These are phyloP conservation scores for Fusarium sp. DNA, from an alignment of 2,329 filamentous ascomycete species.

Conservation along the genomic window DNA sequence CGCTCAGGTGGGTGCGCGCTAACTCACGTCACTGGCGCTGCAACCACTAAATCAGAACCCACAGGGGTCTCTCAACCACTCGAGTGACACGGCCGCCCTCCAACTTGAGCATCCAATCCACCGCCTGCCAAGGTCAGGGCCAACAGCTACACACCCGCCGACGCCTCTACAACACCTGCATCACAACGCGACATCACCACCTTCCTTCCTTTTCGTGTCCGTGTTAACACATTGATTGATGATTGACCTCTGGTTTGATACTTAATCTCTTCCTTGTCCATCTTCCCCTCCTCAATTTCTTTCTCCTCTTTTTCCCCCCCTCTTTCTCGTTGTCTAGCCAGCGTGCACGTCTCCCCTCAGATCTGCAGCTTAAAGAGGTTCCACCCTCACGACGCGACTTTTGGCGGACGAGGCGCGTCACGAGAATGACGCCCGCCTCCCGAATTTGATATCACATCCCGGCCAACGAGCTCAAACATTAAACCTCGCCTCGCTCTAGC, in stretches of 20 bases:
- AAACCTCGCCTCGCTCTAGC: slow-evolving; percentile 29
- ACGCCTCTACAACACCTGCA: slow-evolving; percentile 14
- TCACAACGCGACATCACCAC: slow-evolving; percentile 26
- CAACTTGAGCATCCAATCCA: slow-evolving; percentile 17
- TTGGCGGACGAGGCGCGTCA: slow-evolving; percentile 49
- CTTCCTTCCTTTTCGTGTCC: neutral
- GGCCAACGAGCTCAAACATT: slow-evolving; percentile 37
- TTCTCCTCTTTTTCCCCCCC: slow-evolving; percentile 1
- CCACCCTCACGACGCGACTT: slow-evolving; percentile 49
- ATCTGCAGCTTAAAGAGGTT: slow-evolving; percentile 39
- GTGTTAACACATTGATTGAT: neutral
- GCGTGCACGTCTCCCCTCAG: slow-evolving; percentile 24
- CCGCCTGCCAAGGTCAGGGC: neutral
- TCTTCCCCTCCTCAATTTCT: neutral
- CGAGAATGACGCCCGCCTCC: slow-evolving; percentile 54
- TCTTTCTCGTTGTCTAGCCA: slow-evolving; percentile 29
- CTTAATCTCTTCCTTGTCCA: neutral
- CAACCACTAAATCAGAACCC: slow-evolving; percentile 27
- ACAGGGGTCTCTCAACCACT: slow-evolving; percentile 34
- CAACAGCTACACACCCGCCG: slow-evolving; percentile 9
- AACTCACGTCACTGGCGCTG: slow-evolving; percentile 32
- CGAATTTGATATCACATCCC: slow-evolving; percentile 45
- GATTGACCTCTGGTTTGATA: slow-evolving; percentile 10
- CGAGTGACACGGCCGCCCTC: slow-evolving; percentile 36
- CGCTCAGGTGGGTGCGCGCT: slow-evolving; percentile 14